Evolutionary conservation across 2,329 filamentous ascomycete species (phyloP), one percentile per base, ranked within the genome.

Genomic region (Xylariomycetidae sp.): DNA sequence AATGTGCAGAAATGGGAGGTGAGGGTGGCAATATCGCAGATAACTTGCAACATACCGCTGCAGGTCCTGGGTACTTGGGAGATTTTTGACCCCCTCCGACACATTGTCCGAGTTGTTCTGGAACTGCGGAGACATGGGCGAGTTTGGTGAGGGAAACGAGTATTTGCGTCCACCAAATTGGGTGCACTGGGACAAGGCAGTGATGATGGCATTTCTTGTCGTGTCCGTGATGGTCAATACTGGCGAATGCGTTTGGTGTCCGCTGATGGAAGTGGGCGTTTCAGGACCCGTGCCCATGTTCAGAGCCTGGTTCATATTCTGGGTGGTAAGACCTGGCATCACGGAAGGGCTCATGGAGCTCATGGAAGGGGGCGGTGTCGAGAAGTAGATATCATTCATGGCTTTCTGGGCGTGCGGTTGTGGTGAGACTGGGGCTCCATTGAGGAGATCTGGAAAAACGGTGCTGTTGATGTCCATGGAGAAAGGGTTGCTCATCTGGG

Each of bases 1-100:
- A 47, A 95, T 77, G 61, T 96, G 90, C 40, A 95, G 68, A 60
- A 96, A 95, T n/a, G 92, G 90, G 40, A 95, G 63, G 57, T 96
- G 90, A 15, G 90, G 90, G 54, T 95, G 89, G 59, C 94, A 95
- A 58, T 86, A 94, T 44, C 80, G 79, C 51, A 96, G 79, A 62
- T 95, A 96, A 39, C 89, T 83, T 44, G 80, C 79, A 42, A 95
- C 85, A 59, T 89, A 95, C 57, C 87, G 83, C 59, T 93, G 88
- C 42, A 96, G 76, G 56, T 95, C 87, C 54, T 76, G 71, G 20
- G 86, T 90, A 62, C 75, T 87, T 33, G 90, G 89, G 37, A 95
- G 71, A 45, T 65, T 72, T 48, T 65, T 73, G 52, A 64, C 68
- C 48, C 70, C 63, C 46, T 69, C 66, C 48, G 64, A 58, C 42